phyloP scores from a whole-genome alignment of 768 basidiomycete genomes.

The Tubosaeta brunneosetosa region DNA sequence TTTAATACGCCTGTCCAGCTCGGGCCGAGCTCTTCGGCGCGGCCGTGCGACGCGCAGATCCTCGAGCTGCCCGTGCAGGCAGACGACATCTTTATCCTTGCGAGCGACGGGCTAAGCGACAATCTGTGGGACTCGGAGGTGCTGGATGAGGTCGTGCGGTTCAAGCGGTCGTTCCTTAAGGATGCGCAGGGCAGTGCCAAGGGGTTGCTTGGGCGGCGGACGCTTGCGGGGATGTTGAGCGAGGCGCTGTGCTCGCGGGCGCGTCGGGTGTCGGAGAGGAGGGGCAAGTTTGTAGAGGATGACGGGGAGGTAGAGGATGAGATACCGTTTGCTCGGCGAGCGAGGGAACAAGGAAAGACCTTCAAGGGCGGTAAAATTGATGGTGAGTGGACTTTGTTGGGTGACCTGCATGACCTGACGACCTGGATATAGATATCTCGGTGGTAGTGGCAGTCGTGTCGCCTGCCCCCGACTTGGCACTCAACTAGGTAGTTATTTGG shows the following conservation, averaged over 20 bases:
- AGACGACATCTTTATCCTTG: slow-evolving; percentile 76
- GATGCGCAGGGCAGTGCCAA: slow-evolving; percentile 14
- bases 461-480: slow-evolving; percentile 32
- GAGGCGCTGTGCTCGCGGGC: slow-evolving; percentile 82
- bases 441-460: slow-evolving; percentile 64
- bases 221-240: slow-evolving; percentile 65
- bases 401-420: background rate
- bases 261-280: slow-evolving; percentile 57
- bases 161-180: slow-evolving; percentile 39
- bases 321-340: slow-evolving; percentile 81
- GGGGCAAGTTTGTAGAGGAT: slow-evolving; percentile 23
- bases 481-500: slow-evolving; percentile 14
- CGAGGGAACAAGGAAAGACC: slow-evolving; percentile 63
- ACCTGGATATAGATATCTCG: slow-evolving; percentile 47
- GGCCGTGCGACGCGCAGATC: slow-evolving; percentile 63
- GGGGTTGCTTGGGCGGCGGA: slow-evolving; percentile 41
- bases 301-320: slow-evolving; percentile 40
- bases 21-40: slow-evolving; percentile 56
- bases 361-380: slow-evolving; percentile 85
- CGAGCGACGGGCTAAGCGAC: slow-evolving; percentile 77
- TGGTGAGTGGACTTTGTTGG: slow-evolving; percentile 42
- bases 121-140: slow-evolving; percentile 89
- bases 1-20: slow-evolving; percentile 67
- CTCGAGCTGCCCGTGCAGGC: slow-evolving; percentile 64
- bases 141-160: slow-evolving; percentile 70